phyloP scores from a whole-genome alignment of 164 flowering plant species.

The Cinnamomum micranthum region DNA sequence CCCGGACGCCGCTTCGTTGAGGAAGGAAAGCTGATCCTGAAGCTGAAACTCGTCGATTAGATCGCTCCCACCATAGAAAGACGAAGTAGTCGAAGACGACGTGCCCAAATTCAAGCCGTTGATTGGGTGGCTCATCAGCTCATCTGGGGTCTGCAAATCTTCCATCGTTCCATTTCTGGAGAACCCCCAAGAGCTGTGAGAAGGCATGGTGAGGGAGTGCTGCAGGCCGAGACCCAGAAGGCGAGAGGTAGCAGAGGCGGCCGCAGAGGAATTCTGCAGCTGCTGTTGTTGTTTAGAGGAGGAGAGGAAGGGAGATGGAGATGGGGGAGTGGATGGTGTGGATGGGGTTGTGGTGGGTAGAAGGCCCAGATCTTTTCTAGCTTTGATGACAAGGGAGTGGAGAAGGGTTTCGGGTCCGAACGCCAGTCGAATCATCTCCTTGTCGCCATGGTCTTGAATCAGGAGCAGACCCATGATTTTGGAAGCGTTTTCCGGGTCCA shows the following conservation, averaged over 20 bases:
- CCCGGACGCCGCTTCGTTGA: conserved; percentile 26
- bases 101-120: conserved; percentile 21
- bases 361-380: conserved; percentile 54
- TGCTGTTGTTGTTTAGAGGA: conserved; percentile 24
- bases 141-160: conserved; percentile 31
- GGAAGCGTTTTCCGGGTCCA: conserved; percentile 87
- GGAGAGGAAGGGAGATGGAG: conserved; percentile 36
- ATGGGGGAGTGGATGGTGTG: conserved; percentile 48
- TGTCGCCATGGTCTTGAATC: conserved; percentile 88
- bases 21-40: conserved; percentile 54
- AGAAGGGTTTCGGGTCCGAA: conserved; percentile 77
- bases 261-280: conserved; percentile 10
- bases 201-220: conserved; percentile 15
- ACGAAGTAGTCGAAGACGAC: conserved; percentile 12
- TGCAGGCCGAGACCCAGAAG: conserved; percentile 35
- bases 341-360: conserved; percentile 27
- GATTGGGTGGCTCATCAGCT: conserved; percentile 38
- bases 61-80: conserved; percentile 18
- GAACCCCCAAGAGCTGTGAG: conserved; percentile 34
- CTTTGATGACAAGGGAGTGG: conserved; percentile 62
- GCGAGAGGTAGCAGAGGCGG: conserved; percentile 19
- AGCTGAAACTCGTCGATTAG: conserved; percentile 43
- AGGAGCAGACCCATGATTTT: conserved; percentile 85
- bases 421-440: conserved; percentile 91
- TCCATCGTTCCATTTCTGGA: neutral